Base-by-base conservation (phyloP, 345 rosid species). In the Xanthoceras sorbifolium region DNA sequence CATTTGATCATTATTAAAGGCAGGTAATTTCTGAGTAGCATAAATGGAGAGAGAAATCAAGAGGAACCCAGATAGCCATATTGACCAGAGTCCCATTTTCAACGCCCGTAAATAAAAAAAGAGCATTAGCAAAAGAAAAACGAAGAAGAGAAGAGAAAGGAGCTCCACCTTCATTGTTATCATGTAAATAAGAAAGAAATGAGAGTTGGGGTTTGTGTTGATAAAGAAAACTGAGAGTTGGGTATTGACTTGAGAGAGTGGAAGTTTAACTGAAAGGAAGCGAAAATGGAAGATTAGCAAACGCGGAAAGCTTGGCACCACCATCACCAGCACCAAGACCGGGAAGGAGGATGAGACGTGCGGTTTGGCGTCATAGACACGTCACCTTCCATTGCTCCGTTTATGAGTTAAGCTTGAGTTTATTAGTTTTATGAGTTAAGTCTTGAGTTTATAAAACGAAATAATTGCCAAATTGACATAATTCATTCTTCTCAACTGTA, bases 11-110 rank as follows among this genome's bases (percentile, higher is more conserved):
- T 61, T 14, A 66, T 80, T 65, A 60, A 87, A 67, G 31, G 84
- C 60, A 69, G 97, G 87, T 15, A 95, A 79, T 83, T 72, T 91
- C 64, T 82, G 91, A 28, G 97, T 93, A 15, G 91, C 87, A 83
- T 86, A 91, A 70, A 93, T 78, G 76, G 98, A 92, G 78, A 96
- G 79, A 77, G 72, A 87, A 74, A 96, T 90, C 31, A 93, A 84
- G 62, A 86, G 67, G 59, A 92, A 67, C 70, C 99, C 98, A 84
- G 88, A 89, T 44, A 90, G 80, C 98, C 97, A 95, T 70, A 93
- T 69, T 18, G 89, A 83, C 84, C 89, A 87, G 1, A 95, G 74
- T n/a, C 89, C 91, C 80, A 86, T 80, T 84, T 72, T 78, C 74
- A 84, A 72, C 20, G 77, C 89, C 96, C 89, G 87, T 67, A 70